Evolutionary conservation across 2,329 filamentous ascomycete genomes (phyloP).

Genomic region (Nemania bipapillata): DNA sequence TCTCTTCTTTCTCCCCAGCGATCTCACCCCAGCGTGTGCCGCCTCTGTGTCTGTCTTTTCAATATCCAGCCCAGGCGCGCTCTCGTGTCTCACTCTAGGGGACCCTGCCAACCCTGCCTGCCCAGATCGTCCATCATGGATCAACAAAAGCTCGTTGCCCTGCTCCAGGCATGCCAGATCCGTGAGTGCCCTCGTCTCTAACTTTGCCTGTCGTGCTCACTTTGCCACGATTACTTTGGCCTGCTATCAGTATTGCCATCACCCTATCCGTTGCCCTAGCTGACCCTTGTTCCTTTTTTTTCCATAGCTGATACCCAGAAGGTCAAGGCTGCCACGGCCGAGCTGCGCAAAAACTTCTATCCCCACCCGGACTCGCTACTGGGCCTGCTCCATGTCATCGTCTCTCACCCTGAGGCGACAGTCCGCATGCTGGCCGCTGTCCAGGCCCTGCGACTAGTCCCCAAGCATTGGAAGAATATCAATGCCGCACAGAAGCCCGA

Average conservation of each 20-base stretch:
- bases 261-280: constrained; percentile 37
- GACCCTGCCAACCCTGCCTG: no score
- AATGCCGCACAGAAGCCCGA: constrained; percentile 79
- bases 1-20: background rate
- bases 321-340: constrained; percentile 88
- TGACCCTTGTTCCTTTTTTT: constrained; percentile 50
- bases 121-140: constrained; percentile 67
- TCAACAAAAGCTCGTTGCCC: constrained; percentile 82
- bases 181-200: constrained; percentile 67
- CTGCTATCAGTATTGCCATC: background rate
- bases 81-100: constrained; percentile 27
- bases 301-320: constrained; percentile 82
- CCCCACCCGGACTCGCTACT: constrained; percentile 83
- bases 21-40: constrained; percentile 2
- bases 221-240: background rate
- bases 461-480: constrained; percentile 85
- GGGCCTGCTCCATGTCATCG: constrained; percentile 86
- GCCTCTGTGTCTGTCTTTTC: constrained; percentile 20
- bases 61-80: constrained; percentile 25
- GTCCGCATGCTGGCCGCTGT: constrained; percentile 92
- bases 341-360: constrained; percentile 94
- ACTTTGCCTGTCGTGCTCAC: background rate
- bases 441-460: constrained; percentile 83
- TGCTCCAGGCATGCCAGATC: constrained; percentile 87
- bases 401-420: constrained; percentile 76